Evolutionary conservation across 768 basidiomycete genomes (phyloP).

Genomic region (Cantharellus anzutake): DNA sequence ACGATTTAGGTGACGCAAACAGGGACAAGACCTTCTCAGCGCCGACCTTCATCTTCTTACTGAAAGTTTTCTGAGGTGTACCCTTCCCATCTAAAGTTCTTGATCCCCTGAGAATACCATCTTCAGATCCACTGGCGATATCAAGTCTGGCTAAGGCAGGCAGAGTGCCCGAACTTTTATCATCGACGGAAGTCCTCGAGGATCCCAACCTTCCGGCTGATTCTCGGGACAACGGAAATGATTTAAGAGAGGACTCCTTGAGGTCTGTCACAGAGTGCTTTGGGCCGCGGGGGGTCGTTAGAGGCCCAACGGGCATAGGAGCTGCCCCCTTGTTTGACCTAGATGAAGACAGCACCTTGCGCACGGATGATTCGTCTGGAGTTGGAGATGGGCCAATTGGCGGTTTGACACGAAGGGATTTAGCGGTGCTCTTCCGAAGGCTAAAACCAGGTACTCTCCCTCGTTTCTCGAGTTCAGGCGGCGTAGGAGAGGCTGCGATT

Average conservation of each 20-base stretch:
- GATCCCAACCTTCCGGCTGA: constrained; percentile 43
- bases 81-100: constrained; percentile 26
- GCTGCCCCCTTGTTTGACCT: no score
- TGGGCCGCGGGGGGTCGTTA: background rate
- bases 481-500: no score
- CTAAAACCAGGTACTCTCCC: no score
- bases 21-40: constrained; percentile 73
- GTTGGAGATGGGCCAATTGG: no score
- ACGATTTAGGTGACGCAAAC: no score
- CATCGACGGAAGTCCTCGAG: constrained; percentile 48
- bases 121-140: constrained; percentile 12
- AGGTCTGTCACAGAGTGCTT: background rate
- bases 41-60: constrained; percentile 75
- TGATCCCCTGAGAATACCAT: constrained; percentile 11
- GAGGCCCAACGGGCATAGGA: no score
- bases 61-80: constrained; percentile 53
- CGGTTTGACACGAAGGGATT: no score
- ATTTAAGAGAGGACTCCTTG: constrained; percentile 38
- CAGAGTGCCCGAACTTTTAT: background rate
- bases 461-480: no score
- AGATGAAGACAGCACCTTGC: no score
- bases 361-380: no score
- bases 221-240: constrained; percentile 40
- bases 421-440: no score
- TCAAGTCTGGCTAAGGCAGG: constrained; percentile 1